A percentile compares a stretch with the other conserved stretches of the same genome.
Evolutionary conservation across 805 yeast genomes (phyloP).

Genomic region (Hanseniaspora jakobsenii): DNA sequence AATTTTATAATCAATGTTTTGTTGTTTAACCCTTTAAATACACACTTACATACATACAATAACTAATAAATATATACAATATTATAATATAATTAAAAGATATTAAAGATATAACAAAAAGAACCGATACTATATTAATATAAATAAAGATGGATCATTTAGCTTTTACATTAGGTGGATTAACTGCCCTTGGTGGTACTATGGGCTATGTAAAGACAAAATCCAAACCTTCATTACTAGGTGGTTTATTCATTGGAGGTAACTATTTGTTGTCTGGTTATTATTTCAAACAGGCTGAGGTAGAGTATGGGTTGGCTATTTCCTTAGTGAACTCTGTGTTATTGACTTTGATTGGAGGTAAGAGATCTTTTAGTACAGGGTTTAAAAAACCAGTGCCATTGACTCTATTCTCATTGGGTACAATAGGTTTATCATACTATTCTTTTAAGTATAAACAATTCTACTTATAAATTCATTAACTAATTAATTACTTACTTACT

Average conservation of each 20-base stretch:
- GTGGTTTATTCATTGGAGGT: slow-evolving; percentile 53
- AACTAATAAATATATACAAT: neutral
- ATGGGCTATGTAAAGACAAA: slow-evolving; percentile 58
- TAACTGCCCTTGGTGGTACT: slow-evolving; percentile 57
- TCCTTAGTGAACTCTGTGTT: slow-evolving; percentile 63
- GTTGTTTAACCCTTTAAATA: neutral
- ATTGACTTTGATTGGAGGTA: slow-evolving; percentile 59
- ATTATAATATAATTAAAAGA: too few relatives aligned
- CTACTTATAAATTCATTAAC: slow-evolving; percentile 33
- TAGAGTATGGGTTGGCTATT: slow-evolving; percentile 55
- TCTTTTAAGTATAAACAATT: slow-evolving; percentile 64
- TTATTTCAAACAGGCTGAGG: slow-evolving; percentile 35
- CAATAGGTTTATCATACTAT: slow-evolving; percentile 54
- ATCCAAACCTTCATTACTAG: slow-evolving; percentile 68
- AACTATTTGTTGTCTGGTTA: slow-evolving; percentile 64
- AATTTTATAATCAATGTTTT: too few relatives aligned
- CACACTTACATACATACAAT: neutral
- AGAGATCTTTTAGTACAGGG: slow-evolving; percentile 48
- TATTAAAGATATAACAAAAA: neutral
- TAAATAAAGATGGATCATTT: slow-evolving; percentile 51
- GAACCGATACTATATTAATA: slow-evolving; percentile 16
- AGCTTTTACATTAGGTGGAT: slow-evolving; percentile 56
- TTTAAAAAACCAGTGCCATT: slow-evolving; percentile 70
- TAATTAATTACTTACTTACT: neutral
- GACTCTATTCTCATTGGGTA: slow-evolving; percentile 50